phyloP scores from a whole-genome alignment of 2,329 filamentous ascomycete genomes.

The Fonsecaea erecta region DNA sequence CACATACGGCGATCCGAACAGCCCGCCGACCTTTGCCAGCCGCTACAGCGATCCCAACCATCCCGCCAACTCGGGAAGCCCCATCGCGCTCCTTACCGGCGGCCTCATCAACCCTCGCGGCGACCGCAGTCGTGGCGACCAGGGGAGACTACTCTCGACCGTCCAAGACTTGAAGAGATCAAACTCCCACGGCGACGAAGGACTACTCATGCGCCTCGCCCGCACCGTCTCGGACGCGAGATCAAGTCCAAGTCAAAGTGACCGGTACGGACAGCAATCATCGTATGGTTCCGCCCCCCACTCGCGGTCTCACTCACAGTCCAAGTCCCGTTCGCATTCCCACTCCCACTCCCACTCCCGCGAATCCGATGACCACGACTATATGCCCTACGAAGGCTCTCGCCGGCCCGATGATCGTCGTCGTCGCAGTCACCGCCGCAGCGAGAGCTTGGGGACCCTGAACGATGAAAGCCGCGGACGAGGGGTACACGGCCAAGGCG shows the following conservation, averaged over 20 bases:
- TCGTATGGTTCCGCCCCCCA: background rate
- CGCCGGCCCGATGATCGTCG: background rate
- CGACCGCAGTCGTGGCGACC: background rate
- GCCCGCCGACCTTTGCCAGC: background rate
- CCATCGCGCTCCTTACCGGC: conserved; percentile 54
- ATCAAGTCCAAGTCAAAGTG: no score
- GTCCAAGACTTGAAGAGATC: background rate
- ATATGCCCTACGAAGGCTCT: background rate
- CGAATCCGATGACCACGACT: background rate
- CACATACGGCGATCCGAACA: background rate
- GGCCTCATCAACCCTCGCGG: conserved; percentile 44
- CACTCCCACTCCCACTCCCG: no score
- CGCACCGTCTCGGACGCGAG: background rate
- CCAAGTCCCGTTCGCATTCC: background rate
- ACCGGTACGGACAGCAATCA: background rate
- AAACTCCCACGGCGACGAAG: background rate
- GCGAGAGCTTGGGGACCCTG: background rate
- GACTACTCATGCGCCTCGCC: background rate
- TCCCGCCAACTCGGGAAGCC: conserved; percentile 54
- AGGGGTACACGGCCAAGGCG: background rate
- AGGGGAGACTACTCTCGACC: background rate
- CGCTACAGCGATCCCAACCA: conserved; percentile 57
- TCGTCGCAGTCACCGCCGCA: background rate
- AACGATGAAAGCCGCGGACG: background rate
- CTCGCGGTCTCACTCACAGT: background rate